Conservation (phyloP, 2,329 filamentous ascomycete species). For the Fonsecaea multimorphosa region DNA sequence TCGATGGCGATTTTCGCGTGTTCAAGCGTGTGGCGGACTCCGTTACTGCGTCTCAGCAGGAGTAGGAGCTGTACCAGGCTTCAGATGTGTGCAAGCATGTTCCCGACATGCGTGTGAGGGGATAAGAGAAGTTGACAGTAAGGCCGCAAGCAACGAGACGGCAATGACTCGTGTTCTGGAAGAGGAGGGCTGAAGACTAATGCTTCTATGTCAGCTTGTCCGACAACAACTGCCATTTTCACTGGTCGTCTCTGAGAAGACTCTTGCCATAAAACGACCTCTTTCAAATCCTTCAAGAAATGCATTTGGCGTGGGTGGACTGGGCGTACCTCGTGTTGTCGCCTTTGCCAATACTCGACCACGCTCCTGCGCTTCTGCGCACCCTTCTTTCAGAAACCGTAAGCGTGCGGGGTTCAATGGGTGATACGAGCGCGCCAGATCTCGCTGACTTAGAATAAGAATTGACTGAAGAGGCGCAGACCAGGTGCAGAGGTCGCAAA, state of each 20-base stretch:
- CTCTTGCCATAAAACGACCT: not conserved
- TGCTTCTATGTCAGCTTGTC: not conserved
- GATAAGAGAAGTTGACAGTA: not conserved
- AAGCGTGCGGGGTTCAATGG: not conserved
- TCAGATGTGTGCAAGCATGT: conserved; percentile 17
- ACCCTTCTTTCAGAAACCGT: not conserved
- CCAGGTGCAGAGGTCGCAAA: conserved; percentile 2
- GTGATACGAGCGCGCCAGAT: conserved; percentile 2
- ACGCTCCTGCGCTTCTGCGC: not conserved
- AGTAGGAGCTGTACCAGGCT: not conserved
- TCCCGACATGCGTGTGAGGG: not conserved
- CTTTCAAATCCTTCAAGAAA: not conserved
- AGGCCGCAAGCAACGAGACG: not conserved
- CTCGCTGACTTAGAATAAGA: conserved; percentile 10
- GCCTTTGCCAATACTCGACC: not conserved
- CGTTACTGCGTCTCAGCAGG: not conserved
- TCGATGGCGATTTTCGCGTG: not conserved
- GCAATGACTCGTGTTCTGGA: not conserved
- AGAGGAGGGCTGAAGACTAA: not conserved
- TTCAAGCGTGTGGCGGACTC: not conserved
- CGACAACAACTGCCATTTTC: not conserved
- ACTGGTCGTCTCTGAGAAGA: not conserved
- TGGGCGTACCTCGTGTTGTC: not conserved
- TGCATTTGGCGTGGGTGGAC: not conserved
- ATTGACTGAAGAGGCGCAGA: conserved; percentile 3